phyloP scores from a whole-genome alignment of 441 rosid genomes.

The Syzygium malaccense region DNA sequence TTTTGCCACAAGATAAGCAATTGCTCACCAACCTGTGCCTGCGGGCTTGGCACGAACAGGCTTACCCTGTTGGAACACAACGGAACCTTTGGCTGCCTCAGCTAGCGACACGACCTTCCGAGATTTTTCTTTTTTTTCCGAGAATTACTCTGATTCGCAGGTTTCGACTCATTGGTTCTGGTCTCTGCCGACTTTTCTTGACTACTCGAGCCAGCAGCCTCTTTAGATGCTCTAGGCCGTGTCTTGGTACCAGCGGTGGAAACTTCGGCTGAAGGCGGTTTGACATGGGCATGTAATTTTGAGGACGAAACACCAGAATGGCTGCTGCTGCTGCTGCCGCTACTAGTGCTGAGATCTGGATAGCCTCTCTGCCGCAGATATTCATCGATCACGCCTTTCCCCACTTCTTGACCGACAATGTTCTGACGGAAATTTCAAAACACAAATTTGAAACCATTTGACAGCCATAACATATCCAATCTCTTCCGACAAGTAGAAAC shows the following conservation, averaged over 20 bases:
- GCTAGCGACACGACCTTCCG: constrained; percentile 70
- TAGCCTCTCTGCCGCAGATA: constrained; percentile 62
- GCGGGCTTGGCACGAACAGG: constrained; percentile 88
- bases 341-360: not conserved
- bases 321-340: not conserved
- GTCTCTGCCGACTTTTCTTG: constrained; percentile 9
- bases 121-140: constrained; percentile 75
- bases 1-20: constrained; percentile 91
- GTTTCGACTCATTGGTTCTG: constrained; percentile 19
- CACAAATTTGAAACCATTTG: not conserved
- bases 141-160: constrained; percentile 29
- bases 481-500: not conserved
- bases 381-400: constrained; percentile 53
- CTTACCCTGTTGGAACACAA: constrained; percentile 73
- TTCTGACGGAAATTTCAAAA: constrained; percentile 29
- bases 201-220: constrained; percentile 4
- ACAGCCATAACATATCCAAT: not conserved
- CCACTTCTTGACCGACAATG: constrained; percentile 60
- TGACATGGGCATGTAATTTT: constrained; percentile 59
- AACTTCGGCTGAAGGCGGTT: constrained; percentile 43
- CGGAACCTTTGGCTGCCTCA: constrained; percentile 28
- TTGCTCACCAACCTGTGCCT: constrained; percentile 68
- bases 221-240: not conserved
- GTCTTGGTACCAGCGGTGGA: constrained; percentile 14
- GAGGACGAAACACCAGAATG: constrained; percentile 26